Evolutionary conservation across 371 early-diverging fungal species (phyloP), one percentile per base, ranked within the genome.

Genomic region (Dinochytrium kinnereticum): DNA sequence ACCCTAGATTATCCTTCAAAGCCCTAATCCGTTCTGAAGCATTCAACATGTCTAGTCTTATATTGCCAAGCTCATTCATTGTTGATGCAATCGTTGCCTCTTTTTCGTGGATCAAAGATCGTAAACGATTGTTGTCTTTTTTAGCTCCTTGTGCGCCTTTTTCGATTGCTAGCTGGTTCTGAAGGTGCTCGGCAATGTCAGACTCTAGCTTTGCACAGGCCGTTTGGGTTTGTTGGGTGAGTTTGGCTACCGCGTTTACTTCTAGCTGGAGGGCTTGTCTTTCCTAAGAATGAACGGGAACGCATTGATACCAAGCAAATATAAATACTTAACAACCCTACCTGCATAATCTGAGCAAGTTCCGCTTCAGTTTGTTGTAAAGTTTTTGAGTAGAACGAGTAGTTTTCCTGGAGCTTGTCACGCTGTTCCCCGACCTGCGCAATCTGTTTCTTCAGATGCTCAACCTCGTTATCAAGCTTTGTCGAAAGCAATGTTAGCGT

Each of bases 181-280:
- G 86, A 26, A 88, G 78, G 51, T 81, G 75, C 64, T 86, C 86
- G 71, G 82, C 82, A 39, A 87, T 80, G 44, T 88, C 85, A 39
- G 59, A 51, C 51, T 84, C 83, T n/a, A 85, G 57, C 53, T 84
- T 84, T 37, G 78, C 75, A 10, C 65, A 77, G 15, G 64, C 59
- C 5, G 66, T 39, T 31, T 70, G 53, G 13, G 80, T 78, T 73
- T 80, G 73, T n/a, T 61, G 59, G 3, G 77, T 82, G 2, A 75
- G 67, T 66, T 87, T 88, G 24, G 76, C 49, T 10, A 87, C 78
- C 10, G 78, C 78, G 30, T 77, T 75, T 21, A 84, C 64, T 72
- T 87, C 87, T 24, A 78, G 64, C 61, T 81, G 83, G 17, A 87
- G 71, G 17, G 84, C 73, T 74, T 77, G 79, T 24, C 86, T 77